These are phyloP conservation scores for Ophiostoma sp. DNA, from an alignment of 2,329 filamentous ascomycete species.

Conservation along the genomic window DNA sequence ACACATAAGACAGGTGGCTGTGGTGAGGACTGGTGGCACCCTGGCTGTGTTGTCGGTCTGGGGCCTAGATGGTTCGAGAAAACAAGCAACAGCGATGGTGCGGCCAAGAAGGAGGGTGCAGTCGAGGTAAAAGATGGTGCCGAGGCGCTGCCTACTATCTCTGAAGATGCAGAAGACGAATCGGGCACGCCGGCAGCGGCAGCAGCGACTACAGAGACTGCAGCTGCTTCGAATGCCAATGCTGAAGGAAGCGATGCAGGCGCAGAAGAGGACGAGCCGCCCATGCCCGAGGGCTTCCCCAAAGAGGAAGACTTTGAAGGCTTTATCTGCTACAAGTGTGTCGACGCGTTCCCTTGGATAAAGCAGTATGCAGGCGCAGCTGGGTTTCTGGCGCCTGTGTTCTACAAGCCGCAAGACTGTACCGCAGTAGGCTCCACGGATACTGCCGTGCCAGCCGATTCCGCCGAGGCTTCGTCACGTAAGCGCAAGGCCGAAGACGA, in stretches of 20 bases:
- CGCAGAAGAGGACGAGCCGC: constrained; percentile 43
- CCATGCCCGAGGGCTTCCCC: constrained; percentile 80
- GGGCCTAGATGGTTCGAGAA: constrained; percentile 66
- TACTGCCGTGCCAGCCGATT: constrained; percentile 8
- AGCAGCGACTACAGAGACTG: constrained; percentile 27
- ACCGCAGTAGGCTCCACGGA: neutral
- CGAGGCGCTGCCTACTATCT: constrained; percentile 22
- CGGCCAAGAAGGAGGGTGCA: neutral
- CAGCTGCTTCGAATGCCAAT: constrained; percentile 27
- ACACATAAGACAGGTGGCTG: constrained; percentile 77
- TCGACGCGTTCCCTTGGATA: constrained; percentile 84
- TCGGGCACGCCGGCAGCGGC: constrained; percentile 32
- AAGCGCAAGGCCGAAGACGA: constrained; percentile 64
- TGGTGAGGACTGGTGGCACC: constrained; percentile 97
- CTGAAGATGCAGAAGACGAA: constrained; percentile 20
- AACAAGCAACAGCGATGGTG: constrained; percentile 18
- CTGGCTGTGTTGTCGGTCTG: constrained; percentile 81
- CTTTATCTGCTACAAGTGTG: constrained; percentile 91
- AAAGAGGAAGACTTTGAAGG: constrained; percentile 82
- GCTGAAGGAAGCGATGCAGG: constrained; percentile 30
- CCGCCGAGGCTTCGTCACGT: constrained; percentile 38
- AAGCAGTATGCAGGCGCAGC: constrained; percentile 75
- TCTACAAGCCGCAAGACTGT: constrained; percentile 35
- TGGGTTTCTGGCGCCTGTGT: constrained; percentile 74
- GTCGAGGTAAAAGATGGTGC: neutral